These are phyloP conservation scores for Dalbergia oliveri DNA, from an alignment of 306 rosid genomes.

Conservation along the genomic window DNA sequence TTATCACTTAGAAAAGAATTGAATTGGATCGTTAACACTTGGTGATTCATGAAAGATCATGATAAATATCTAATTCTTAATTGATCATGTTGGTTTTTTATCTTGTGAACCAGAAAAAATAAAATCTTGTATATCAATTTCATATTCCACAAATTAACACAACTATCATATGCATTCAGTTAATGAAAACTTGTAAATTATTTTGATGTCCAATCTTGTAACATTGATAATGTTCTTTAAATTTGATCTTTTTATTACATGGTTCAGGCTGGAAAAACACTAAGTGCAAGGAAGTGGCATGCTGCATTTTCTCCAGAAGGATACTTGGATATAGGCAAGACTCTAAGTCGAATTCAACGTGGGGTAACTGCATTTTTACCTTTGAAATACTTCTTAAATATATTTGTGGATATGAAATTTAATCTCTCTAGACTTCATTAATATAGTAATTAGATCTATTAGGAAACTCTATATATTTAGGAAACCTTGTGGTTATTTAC, in stretches of 20 bases:
- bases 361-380: conserved; percentile 68
- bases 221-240: conserved; percentile 2
- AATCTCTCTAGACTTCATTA: neutral
- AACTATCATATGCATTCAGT: neutral
- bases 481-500: conserved; percentile 1
- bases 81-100: neutral
- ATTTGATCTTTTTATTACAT: conserved; percentile 13
- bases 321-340: conserved; percentile 81
- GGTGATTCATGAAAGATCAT: neutral
- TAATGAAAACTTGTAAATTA: neutral
- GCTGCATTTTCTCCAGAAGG: conserved; percentile 96
- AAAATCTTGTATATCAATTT: neutral
- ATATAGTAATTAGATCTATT: neutral
- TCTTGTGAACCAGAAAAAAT: neutral
- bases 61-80: neutral
- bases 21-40: neutral
- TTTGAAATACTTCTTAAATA: conserved; percentile 21
- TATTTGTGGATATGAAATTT: conserved; percentile 20
- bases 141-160: neutral
- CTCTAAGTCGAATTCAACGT: conserved; percentile 80
- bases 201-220: neutral
- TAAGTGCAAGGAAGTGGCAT: conserved; percentile 91
- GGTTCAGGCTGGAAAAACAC: conserved; percentile 88
- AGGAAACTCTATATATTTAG: conserved; percentile 7
- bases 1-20: neutral